These are phyloP conservation scores for Biancaea sappan DNA, from an alignment of 306 rosid species.

Conservation along the genomic window DNA sequence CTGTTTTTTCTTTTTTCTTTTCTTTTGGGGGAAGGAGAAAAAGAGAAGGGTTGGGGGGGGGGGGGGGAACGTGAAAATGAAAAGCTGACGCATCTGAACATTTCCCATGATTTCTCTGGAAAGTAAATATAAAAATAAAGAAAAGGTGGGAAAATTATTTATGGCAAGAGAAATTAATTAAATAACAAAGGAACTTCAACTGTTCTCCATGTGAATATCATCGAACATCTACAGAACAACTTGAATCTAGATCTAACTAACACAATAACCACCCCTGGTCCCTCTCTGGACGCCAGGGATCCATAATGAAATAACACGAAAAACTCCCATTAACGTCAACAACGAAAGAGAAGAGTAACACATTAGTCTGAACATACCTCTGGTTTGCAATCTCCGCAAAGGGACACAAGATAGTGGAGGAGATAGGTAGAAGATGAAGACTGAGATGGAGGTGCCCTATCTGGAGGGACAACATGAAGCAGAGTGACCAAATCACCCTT, in stretches of 20 bases:
- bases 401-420: slow-evolving; percentile 72
- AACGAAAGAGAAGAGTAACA: neutral
- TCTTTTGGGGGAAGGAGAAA: neutral
- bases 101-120: slow-evolving; percentile 34
- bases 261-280: neutral
- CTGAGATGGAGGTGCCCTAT: slow-evolving; percentile 34
- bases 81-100: slow-evolving; percentile 39
- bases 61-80: slow-evolving; percentile 31
- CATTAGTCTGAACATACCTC: slow-evolving; percentile 54
- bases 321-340: neutral
- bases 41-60: too few species aligned
- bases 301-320: slow-evolving; percentile 2
- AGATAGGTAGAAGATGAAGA: slow-evolving; percentile 61
- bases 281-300: neutral
- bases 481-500: slow-evolving; percentile 88
- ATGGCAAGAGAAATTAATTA: neutral
- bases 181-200: neutral
- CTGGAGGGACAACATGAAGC: slow-evolving; percentile 66
- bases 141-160: slow-evolving; percentile 14
- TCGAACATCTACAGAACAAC: slow-evolving; percentile 5
- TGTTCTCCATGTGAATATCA: slow-evolving; percentile 19
- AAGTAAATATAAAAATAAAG: slow-evolving; percentile 44
- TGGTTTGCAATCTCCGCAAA: slow-evolving; percentile 87
- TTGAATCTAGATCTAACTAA: slow-evolving; percentile 46
- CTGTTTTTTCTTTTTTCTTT: neutral